Evolutionary conservation across 495 filamentous ascomycete species (phyloP), one percentile per base, ranked within the genome.

Genomic region (Achaetomiella virescens): DNA sequence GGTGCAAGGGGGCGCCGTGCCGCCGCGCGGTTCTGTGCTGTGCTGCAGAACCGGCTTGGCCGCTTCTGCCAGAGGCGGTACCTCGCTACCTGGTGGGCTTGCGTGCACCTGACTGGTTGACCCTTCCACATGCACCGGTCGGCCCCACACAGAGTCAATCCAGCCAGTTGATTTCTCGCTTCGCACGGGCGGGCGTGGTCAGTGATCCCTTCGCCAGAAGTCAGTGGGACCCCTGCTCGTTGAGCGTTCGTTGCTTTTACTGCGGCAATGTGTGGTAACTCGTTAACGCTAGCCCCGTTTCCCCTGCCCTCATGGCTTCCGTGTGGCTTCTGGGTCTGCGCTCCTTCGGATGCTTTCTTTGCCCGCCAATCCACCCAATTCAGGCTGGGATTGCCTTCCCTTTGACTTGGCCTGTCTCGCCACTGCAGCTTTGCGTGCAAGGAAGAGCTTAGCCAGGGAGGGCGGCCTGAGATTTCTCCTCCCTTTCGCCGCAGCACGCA

Each of bases 1-100:
- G 44, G 62, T 61, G 65, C 65, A 58, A 61, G 62, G 60, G 59
- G 60, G 54, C 54, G 55, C 57, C 58, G 54, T 61, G 61, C 63
- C 58, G 61, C 54, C 55, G 55, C 55, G 48, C 33, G 27, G 51
- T 55, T 47, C 31, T 54, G 49, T 35, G 18, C 20, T 45, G 46
- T 57, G 54, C 53, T 27, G 20, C n/a, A 22, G 37, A 51, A 33
- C 48, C 40, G n/a, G 27, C 47, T 51, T 51, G 48, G 54, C 54
- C 15, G 42, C 20, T 17, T 24, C 6, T 5, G 21, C 11, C 42
- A 36, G 29, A 14, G 22, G 12, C 38, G 27, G 55, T 48, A 41
- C 48, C 33, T 27, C 24, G 48, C 45, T 44, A 56, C 52, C 21
- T 38, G 9, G 25, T 22, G 18, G 50, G 25, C 41, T 42, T 25